Evolutionary conservation across 1,284 basidiomycete species (phyloP), one percentile per base, ranked within the genome.

Genomic region (Ceratobasidium sp.): DNA sequence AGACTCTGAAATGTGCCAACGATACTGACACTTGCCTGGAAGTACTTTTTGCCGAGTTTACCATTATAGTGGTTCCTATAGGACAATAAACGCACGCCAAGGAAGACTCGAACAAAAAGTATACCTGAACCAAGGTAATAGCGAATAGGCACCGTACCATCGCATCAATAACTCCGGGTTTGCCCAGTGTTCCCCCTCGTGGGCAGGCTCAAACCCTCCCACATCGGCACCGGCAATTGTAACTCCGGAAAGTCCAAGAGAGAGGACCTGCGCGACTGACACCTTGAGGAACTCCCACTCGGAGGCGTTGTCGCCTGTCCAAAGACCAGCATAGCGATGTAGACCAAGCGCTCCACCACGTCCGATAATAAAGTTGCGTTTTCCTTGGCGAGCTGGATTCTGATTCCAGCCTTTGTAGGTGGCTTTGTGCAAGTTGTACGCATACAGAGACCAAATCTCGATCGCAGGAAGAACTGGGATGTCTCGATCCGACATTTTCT

Each of bases 331-430:
- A 32, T 55, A 69, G n/a, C 69, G 69, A 42, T 69, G 69, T 27
- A 69, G 32, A 15, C 69, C 69, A 27, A 62, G 53, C 22, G 27
- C 62, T 22, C 57, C 58, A 15, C 69, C 69, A 38, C 69, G 69
- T 7, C 69, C 57, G 20, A 69, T 62, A 40, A 69, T 69, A 27
- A 69, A 69, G 42, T 69, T 69, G 35, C 69, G 69, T 45, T 64
- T 69, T n/a, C 57, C 52, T 20, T 69, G 43, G 17, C 69, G 69
- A 47, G 45, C 31, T 10, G 40, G 34, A 20, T 47, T 42, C 27
- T 42, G 34, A 35, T 69, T 43, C 69, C 50, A 54, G 20, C 69
- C 69, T 20, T 55, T 42, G 13, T 47, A 60, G 17, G 69, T 69
- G 31, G 69, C 69, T 31, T 69, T 69, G 40, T 69, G 69, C 32